Percentiles rank a stretch among this genome's conserved stretches.
Conservation (phyloP, 768 basidiomycete genomes). For the Obba rivulosa region DNA sequence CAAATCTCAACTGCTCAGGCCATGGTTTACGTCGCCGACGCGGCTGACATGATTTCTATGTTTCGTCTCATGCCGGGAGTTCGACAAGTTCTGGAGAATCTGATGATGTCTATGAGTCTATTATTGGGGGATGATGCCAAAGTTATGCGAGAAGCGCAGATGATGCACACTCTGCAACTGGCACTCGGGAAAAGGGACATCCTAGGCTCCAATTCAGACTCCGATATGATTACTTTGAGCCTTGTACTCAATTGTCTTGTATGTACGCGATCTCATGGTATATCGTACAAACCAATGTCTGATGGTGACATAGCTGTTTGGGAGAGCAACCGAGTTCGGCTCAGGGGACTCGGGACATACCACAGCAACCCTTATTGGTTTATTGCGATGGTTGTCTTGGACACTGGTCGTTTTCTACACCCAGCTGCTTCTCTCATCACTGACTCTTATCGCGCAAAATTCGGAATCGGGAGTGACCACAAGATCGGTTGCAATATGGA, state of each 20-base stretch:
- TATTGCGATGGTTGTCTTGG: conserved; percentile 22
- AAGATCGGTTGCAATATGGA: conserved; percentile 46
- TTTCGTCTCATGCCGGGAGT: conserved; percentile 47
- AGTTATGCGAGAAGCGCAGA: conserved; percentile 62
- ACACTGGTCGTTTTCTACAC: conserved; percentile 26
- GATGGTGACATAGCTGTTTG: conserved; percentile 40
- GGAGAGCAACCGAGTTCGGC: conserved; percentile 57
- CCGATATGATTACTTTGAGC: conserved; percentile 60
- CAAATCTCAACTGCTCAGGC: conserved; percentile 60
- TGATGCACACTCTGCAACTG: conserved; percentile 60
- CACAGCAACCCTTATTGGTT: conserved; percentile 17
- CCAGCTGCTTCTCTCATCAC: conserved; percentile 58
- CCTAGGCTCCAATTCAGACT: conserved; percentile 52
- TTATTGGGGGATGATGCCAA: conserved; percentile 67
- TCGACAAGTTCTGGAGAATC: conserved; percentile 54
- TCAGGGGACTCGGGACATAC: conserved; percentile 43
- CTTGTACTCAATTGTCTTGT: conserved; percentile 61
- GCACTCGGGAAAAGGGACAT: conserved; percentile 53
- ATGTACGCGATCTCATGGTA: conserved; percentile 19
- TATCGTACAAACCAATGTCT: not conserved
- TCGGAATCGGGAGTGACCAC: conserved; percentile 17
- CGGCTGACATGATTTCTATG: conserved; percentile 48
- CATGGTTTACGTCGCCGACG: conserved; percentile 40
- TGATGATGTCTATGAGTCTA: conserved; percentile 53
- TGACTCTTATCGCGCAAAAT: conserved; percentile 57